Base-by-base conservation (phyloP, 2,329 filamentous ascomycete species). In the Westerdykella ornata region DNA sequence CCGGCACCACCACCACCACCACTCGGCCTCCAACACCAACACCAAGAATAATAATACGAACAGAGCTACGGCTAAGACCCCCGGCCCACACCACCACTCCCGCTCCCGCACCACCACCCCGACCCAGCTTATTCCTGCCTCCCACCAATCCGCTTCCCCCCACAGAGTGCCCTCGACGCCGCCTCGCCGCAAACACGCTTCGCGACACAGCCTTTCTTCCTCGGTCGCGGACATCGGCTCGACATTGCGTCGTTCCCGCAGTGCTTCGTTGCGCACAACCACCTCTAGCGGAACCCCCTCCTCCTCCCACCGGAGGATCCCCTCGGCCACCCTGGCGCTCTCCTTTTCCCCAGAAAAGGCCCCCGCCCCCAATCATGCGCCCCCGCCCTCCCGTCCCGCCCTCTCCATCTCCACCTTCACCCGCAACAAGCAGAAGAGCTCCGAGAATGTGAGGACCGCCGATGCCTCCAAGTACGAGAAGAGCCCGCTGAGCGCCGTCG, bases 251-350 rank as follows among this genome's bases (percentile, higher is more conserved):
- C 53, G 67, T 26, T 59, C 62, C 31, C 57, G 69, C 43, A 57
- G 60, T 39, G 62, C 65, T 43, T 70, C 66, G n/a, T 56, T 71
- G 19, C 65, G 67, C 44, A 67, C 66, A 37, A 66, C 57, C 48
- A 57, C 54, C 37, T 59, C 57, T 34, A 35, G 41, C 46, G 44
- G 45, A 50, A 52, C 60, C 37, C 43, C 48, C 29, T 48, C 59
- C 59, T n/a, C n/a, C 47, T 62, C 59, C 46, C 57, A 63, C 43
- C 57, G 46, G 54, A 58, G 57, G 56, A 53, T 52, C 38, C 57
- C 59, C 39, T 65, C 62, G 30, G 52, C 57, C 51, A 66, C 56
- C 37, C 56, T 61, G 56, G 56, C 59, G 32, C 46, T 61, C 41
- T 60, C 64, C 38, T 49, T 57, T 46, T 64, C 65, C 19, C 60